Evolutionary conservation across 2,329 filamentous ascomycete species (phyloP).

Genomic region (Macrophomina phaseolina): DNA sequence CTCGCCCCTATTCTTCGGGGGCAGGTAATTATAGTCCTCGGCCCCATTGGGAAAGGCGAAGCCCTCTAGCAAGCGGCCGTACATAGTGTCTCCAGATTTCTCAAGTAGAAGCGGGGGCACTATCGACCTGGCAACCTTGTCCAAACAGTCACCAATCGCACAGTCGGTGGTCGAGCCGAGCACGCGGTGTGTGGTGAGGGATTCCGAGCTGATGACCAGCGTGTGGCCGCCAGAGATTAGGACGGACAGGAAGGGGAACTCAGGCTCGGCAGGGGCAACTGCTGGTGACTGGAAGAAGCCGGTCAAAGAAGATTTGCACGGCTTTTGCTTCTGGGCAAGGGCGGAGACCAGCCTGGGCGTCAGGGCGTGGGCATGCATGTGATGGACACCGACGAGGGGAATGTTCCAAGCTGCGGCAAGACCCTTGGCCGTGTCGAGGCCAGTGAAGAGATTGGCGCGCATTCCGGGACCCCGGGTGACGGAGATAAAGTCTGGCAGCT

Average conservation of each 20-base stretch:
- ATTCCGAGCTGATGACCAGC: conserved; percentile 76
- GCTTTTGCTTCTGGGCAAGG: not conserved
- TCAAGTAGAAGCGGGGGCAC: conserved; percentile 67
- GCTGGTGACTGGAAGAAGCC: not conserved
- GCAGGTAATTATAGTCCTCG: conserved; percentile 57
- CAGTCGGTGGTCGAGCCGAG: conserved; percentile 77
- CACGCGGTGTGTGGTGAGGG: conserved; percentile 72
- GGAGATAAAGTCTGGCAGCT: conserved; percentile 79
- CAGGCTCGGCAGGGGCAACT: conserved; percentile 46
- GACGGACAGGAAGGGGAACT: conserved; percentile 85
- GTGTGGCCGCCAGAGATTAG: conserved; percentile 94
- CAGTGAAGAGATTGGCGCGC: conserved; percentile 76
- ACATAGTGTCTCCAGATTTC: conserved; percentile 70
- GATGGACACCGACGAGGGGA: conserved; percentile 78
- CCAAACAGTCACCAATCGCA: conserved; percentile 87
- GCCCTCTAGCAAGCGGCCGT: conserved; percentile 76
- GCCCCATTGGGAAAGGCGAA: conserved; percentile 71
- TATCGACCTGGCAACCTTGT: conserved; percentile 82
- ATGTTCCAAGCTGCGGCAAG: conserved; percentile 82
- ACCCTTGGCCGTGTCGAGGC: conserved; percentile 85
- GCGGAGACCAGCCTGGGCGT: conserved; percentile 79
- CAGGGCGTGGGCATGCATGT: conserved; percentile 96
- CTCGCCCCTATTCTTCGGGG: conserved; percentile 66
- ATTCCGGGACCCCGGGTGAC: conserved; percentile 93
- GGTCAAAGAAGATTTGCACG: not conserved